Base-by-base conservation (phyloP, 495 filamentous ascomycete genomes). In the Talaromyces proteolyticus region DNA sequence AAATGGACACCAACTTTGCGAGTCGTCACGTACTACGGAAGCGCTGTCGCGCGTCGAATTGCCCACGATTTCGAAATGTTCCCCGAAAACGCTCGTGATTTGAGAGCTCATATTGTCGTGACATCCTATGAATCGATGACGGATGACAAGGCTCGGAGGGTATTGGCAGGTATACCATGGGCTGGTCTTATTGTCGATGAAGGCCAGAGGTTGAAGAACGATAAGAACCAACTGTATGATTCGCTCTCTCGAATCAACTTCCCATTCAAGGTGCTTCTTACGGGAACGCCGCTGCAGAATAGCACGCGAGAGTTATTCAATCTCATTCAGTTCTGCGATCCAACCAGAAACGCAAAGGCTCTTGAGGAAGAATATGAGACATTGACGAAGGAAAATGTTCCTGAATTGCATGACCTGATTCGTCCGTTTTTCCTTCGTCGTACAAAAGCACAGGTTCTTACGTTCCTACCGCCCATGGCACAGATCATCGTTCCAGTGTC, bases 301-400 rank as follows among this genome's bases (percentile, higher is more conserved):
- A 97, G 96, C 61, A 86, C 88, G 42, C 75, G 89, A 49, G 93
- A 99, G 60, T 65, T 99, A 3, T 96, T 97, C 67, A 99, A 95
- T 58, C 78, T 99, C 7, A 70, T 99, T 1, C 91, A 97, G 57
- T 99, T 99, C 62, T 70, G 96, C 29, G 88, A 97, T 58, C 72
- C 74, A 4, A 74, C 66, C 0, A 74, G 85, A 37, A 72, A 88
- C 53, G 91, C 94, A 2, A 77, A 77, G 21, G 58, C 72, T 0
- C 69, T 97, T 5, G 93, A 99, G 53, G 68, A 77, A 41, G 62
- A 91, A 58, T 97, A 88, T 62, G 75, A 72, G 7, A 76, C 82
- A 10, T 68, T 96, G 34, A 88, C 85, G 0, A 81, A 81, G 43
- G 88, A 93, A 21, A 95, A 91, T 53, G 78, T 97, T 7, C 73